phyloP scores from a whole-genome alignment of 768 basidiomycete genomes.

The Russula sp. region DNA sequence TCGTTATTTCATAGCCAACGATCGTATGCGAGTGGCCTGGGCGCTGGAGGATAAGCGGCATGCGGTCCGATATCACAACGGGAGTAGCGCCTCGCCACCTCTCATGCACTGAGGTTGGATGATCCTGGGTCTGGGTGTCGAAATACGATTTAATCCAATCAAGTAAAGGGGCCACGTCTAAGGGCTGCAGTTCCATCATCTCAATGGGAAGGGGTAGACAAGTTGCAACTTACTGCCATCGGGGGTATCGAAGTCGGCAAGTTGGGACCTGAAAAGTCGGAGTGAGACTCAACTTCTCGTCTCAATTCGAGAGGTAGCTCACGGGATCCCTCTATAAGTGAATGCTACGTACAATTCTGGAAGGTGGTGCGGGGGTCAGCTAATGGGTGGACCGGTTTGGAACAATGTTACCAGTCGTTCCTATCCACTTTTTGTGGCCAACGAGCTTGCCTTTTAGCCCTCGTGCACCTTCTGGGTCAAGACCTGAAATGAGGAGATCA shows the following conservation, averaged over 20 bases:
- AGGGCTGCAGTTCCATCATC: background rate
- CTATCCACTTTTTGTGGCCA: conserved; percentile 69
- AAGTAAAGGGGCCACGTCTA: conserved; percentile 44
- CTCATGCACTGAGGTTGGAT: conserved; percentile 38
- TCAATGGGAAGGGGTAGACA: background rate
- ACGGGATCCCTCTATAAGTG: conserved; percentile 76
- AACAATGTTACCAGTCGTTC: conserved; percentile 54
- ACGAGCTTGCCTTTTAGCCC: conserved; percentile 47
- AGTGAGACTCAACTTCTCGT: background rate
- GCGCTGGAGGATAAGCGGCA: conserved; percentile 82
- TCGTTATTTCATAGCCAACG: conserved; percentile 70
- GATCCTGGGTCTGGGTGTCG: conserved; percentile 27
- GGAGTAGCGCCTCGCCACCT: conserved; percentile 44
- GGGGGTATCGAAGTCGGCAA: conserved; percentile 58
- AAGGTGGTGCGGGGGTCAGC: conserved; percentile 4
- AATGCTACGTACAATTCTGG: conserved; percentile 76
- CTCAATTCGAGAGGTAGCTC: conserved; percentile 26
- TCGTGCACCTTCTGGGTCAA: conserved; percentile 59
- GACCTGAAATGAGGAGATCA: conserved; percentile 38
- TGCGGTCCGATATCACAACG: conserved; percentile 50
- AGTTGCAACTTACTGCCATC: conserved; percentile 36
- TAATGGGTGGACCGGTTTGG: background rate
- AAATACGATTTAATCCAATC: conserved; percentile 80
- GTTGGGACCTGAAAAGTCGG: conserved; percentile 37
- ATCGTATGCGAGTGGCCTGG: conserved; percentile 82